A percentile compares a stretch with the other conserved stretches of the same genome.
Evolutionary conservation across 1,284 basidiomycete genomes (phyloP).

Genomic region (Volvariella volvacea): DNA sequence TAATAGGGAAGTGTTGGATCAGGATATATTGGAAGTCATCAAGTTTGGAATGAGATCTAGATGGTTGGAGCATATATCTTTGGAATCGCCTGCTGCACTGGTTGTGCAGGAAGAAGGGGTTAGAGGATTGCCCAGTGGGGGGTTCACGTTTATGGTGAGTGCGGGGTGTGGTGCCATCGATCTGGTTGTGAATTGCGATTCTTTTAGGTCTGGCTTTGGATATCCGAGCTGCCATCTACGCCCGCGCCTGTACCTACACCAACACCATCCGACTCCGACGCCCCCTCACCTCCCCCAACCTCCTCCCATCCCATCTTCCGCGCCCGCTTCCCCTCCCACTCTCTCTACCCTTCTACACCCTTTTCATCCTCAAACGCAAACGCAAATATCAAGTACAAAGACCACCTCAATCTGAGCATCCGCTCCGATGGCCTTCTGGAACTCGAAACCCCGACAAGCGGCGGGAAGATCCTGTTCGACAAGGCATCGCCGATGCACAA

Average conservation of each 20-base stretch:
- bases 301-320: constrained; percentile 6
- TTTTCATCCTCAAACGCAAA: constrained; percentile 40
- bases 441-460: constrained; percentile 36
- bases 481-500: constrained; percentile 41
- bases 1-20: constrained; percentile 44
- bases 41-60: constrained; percentile 60
- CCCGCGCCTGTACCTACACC: no score
- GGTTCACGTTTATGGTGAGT: constrained; percentile 66
- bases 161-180: constrained; percentile 4
- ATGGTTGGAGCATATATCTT: constrained; percentile 69
- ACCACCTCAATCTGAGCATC: constrained; percentile 36
- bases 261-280: background rate
- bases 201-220: constrained; percentile 60
- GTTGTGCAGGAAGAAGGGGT: constrained; percentile 33
- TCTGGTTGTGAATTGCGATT: constrained; percentile 3
- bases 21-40: constrained; percentile 61
- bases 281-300: constrained; percentile 35
- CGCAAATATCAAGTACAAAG: constrained; percentile 20
- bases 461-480: constrained; percentile 33
- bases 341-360: no score
- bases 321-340: background rate
- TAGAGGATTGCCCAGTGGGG: constrained; percentile 47
- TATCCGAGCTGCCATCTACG: constrained; percentile 56
- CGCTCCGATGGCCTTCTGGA: constrained; percentile 51
- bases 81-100: constrained; percentile 49